These are phyloP conservation scores for Hypomontagnella monticulosa DNA, from an alignment of 495 filamentous ascomycete species.

Conservation along the genomic window DNA sequence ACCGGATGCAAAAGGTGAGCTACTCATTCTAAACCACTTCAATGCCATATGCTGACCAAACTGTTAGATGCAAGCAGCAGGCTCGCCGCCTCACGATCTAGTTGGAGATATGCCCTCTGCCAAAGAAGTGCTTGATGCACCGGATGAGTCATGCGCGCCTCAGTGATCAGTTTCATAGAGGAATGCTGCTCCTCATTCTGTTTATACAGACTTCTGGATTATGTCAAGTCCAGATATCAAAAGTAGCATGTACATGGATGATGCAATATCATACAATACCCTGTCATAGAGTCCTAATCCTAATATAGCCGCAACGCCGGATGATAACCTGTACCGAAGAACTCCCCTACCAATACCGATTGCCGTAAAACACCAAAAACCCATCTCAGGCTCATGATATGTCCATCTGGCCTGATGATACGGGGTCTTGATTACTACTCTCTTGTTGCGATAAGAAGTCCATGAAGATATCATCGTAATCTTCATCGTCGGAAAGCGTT, in stretches of 20 bases:
- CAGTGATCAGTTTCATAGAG: constrained; percentile 60
- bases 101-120: constrained; percentile 87
- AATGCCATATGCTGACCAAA: constrained; percentile 36
- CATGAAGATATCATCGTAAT: constrained; percentile 64
- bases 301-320: constrained; percentile 37
- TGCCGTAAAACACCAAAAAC: constrained; percentile 3
- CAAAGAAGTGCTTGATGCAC: constrained; percentile 73
- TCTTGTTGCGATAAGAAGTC: constrained; percentile 46
- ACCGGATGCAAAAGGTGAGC: constrained; percentile 94
- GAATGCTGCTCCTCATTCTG: constrained; percentile 17
- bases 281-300: constrained; percentile 34
- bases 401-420: constrained; percentile 45
- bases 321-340: constrained; percentile 25
- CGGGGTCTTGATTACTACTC: constrained; percentile 14
- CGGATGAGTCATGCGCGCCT: constrained; percentile 76
- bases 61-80: constrained; percentile 89
- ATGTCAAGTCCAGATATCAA: constrained; percentile 26
- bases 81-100: constrained; percentile 87
- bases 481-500: constrained; percentile 62
- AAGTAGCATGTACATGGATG: constrained; percentile 21
- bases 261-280: constrained; percentile 41
- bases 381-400: constrained; percentile 32
- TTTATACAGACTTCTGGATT: constrained; percentile 40
- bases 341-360: constrained; percentile 19
- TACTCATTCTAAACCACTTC: constrained; percentile 6